Percentiles rank a stretch among this genome's conserved stretches.
These are phyloP conservation scores for Kuraishia capsulata DNA, from an alignment of 805 yeast genomes.

Conservation along the genomic window DNA sequence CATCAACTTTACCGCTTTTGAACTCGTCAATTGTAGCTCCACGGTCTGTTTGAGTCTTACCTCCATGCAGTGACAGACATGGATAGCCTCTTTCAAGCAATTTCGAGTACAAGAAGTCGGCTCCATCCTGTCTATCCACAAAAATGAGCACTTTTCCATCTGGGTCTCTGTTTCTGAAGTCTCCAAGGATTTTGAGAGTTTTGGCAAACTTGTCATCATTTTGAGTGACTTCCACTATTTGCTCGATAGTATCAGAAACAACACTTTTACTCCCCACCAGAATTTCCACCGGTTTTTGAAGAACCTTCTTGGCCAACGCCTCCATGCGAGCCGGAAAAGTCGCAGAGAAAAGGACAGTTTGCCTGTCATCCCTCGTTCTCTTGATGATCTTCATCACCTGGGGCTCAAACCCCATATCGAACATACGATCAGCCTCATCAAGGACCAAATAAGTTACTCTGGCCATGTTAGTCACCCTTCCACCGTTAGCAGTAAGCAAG, in stretches of 20 bases:
- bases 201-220: slow-evolving; percentile 48
- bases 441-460: slow-evolving; percentile 76
- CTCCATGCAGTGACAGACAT: slow-evolving; percentile 80
- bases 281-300: slow-evolving; percentile 63
- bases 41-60: slow-evolving; percentile 80
- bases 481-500: slow-evolving; percentile 72
- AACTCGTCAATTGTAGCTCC: slow-evolving; percentile 67
- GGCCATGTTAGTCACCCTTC: slow-evolving; percentile 59
- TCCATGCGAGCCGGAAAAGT: slow-evolving; percentile 84
- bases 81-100: slow-evolving; percentile 44
- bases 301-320: slow-evolving; percentile 54
- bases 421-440: slow-evolving; percentile 96
- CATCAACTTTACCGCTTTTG: slow-evolving; percentile 45
- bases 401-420: slow-evolving; percentile 96
- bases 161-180: slow-evolving; percentile 21
- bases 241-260: slow-evolving; percentile 75
- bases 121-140: slow-evolving; percentile 80
- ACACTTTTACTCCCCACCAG: slow-evolving; percentile 72
- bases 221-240: slow-evolving; percentile 52
- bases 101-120: slow-evolving; percentile 59
- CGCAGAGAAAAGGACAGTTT: slow-evolving; percentile 87
- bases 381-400: slow-evolving; percentile 77
- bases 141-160: slow-evolving; percentile 62
- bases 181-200: slow-evolving; percentile 47
- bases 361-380: slow-evolving; percentile 76